phyloP scores from a whole-genome alignment of 352 stramenopile genomes.

The Globisporangium emineosum region DNA sequence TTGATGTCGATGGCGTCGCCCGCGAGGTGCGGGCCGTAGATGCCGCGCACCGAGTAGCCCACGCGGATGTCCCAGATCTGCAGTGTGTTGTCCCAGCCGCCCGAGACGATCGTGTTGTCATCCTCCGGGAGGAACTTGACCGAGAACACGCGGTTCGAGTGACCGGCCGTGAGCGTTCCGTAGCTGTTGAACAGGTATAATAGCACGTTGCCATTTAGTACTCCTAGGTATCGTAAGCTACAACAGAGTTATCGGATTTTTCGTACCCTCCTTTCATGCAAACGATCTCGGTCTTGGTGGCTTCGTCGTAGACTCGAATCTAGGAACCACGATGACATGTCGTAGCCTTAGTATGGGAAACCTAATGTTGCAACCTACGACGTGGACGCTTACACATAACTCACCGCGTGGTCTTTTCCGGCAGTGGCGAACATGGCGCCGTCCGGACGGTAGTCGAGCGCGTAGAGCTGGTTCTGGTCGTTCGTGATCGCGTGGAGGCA shows the following conservation, averaged over 20 bases:
- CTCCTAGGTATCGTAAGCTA: background rate
- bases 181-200: conserved; percentile 19
- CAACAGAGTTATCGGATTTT: background rate
- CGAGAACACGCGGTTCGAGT: conserved; percentile 92
- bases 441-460: conserved; percentile 85
- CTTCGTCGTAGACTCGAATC: conserved; percentile 87
- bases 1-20: conserved; percentile 81
- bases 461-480: conserved; percentile 87
- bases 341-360: background rate
- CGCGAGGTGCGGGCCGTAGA: conserved; percentile 90
- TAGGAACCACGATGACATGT: background rate
- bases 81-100: conserved; percentile 92
- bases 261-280: conserved; percentile 63
- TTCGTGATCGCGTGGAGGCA: conserved; percentile 90
- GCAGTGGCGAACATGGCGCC: conserved; percentile 85
- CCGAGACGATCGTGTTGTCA: conserved; percentile 81
- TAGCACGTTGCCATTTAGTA: background rate
- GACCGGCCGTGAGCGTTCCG: conserved; percentile 66
- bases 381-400: background rate
- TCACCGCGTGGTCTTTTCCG: conserved; percentile 85
- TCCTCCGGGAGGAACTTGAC: conserved; percentile 85
- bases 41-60: conserved; percentile 83
- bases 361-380: background rate
- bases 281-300: conserved; percentile 74
- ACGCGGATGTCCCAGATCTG: conserved; percentile 91